Evolutionary conservation across 2,329 filamentous ascomycete genomes (phyloP).

Genomic region (Sporothrix protearum): DNA sequence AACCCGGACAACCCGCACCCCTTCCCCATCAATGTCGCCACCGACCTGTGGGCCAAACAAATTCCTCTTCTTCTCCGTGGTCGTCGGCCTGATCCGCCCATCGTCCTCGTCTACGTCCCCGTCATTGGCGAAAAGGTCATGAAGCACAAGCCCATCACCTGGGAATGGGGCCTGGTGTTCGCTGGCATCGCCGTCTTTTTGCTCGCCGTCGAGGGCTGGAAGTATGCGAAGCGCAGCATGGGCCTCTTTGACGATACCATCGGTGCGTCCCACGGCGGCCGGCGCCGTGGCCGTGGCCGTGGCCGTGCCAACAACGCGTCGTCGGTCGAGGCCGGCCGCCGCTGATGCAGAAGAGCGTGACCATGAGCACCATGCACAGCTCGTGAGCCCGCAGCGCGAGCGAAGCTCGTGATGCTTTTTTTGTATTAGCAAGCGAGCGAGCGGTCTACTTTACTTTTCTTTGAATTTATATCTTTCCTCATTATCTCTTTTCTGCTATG

Average conservation of each 20-base stretch:
- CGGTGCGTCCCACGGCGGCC: not conserved
- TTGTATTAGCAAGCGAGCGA: not conserved
- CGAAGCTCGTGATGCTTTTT: not conserved
- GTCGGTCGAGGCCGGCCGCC: constrained; percentile 1
- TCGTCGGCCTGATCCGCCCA: constrained; percentile 58
- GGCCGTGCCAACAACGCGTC: not conserved
- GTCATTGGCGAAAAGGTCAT: constrained; percentile 67
- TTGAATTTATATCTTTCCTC: not conserved
- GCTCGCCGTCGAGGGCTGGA: constrained; percentile 67
- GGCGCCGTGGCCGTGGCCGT: not conserved
- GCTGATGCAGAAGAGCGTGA: constrained; percentile 19
- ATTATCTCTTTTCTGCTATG: not conserved
- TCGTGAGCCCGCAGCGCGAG: not conserved
- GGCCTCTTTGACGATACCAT: constrained; percentile 47
- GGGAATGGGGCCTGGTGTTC: constrained; percentile 71
- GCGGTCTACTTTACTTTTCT: not conserved
- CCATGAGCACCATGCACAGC: constrained; percentile 21
- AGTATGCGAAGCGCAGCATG: constrained; percentile 60
- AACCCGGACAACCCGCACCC: constrained; percentile 49
- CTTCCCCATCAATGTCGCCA: constrained; percentile 49
- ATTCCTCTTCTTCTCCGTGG: constrained; percentile 66
- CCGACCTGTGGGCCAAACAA: constrained; percentile 67
- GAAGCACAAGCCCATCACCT: constrained; percentile 66
- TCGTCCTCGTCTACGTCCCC: constrained; percentile 69
- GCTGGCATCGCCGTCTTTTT: constrained; percentile 63